These are phyloP conservation scores for Conticribra weissflogii DNA, from an alignment of 108 stramenopile species.

Conservation along the genomic window DNA sequence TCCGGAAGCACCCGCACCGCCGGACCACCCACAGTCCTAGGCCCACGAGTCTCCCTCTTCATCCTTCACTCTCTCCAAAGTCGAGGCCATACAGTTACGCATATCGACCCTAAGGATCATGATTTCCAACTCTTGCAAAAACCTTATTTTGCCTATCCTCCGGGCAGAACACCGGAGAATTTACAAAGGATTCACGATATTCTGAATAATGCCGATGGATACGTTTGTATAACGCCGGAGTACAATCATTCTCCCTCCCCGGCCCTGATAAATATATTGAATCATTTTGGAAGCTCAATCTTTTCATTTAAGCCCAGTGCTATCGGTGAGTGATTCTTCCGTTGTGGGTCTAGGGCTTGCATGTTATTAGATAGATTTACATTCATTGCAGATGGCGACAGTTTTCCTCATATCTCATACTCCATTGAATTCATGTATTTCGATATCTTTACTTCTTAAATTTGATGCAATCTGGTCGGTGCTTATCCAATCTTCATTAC, in stretches of 20 bases:
- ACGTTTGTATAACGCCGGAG: slow-evolving; percentile 81
- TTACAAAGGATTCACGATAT: slow-evolving; percentile 43
- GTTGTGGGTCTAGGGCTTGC: no score
- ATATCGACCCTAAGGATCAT: slow-evolving; percentile 56
- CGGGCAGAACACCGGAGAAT: slow-evolving; percentile 42
- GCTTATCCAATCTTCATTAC: neutral
- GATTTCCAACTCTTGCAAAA: slow-evolving; percentile 62
- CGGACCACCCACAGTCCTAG: slow-evolving; percentile 69
- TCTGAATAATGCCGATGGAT: slow-evolving; percentile 63
- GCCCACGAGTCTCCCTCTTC: slow-evolving; percentile 57
- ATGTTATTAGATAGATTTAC: neutral
- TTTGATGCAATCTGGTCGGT: neutral
- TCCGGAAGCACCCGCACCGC: slow-evolving; percentile 62
- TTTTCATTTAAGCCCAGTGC: slow-evolving; percentile 78
- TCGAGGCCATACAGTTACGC: slow-evolving; percentile 52
- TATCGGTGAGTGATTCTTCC: slow-evolving; percentile 43
- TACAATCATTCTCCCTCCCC: slow-evolving; percentile 86
- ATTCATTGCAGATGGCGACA: neutral
- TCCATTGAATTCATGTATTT: no score
- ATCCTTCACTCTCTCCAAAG: slow-evolving; percentile 42
- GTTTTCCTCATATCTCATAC: no score
- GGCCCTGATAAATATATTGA: slow-evolving; percentile 69
- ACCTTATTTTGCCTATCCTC: slow-evolving; percentile 68
- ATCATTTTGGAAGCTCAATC: slow-evolving; percentile 73
- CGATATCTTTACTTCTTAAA: no score